phyloP scores from a whole-genome alignment of 1,284 basidiomycete genomes.

The Porphyrellus sp. region DNA sequence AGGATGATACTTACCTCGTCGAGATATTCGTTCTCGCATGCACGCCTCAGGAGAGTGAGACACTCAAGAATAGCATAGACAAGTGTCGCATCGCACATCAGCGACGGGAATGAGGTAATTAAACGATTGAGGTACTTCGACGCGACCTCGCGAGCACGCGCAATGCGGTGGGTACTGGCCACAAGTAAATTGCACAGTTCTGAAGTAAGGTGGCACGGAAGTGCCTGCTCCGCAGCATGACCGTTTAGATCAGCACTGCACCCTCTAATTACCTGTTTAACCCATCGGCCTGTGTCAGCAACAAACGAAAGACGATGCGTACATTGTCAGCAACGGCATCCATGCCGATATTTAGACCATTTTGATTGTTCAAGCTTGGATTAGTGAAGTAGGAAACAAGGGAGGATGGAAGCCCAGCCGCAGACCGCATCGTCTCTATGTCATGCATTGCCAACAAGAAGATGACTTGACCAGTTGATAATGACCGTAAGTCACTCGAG shows the following conservation, averaged over 20 bases:
- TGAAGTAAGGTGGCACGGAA: constrained; percentile 69
- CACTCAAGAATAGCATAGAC: constrained; percentile 91
- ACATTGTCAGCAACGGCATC: constrained; percentile 87
- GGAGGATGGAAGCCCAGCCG: constrained; percentile 77
- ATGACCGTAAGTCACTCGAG: constrained; percentile 68
- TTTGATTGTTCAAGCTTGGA: constrained; percentile 75
- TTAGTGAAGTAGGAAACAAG: constrained; percentile 90
- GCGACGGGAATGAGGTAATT: constrained; percentile 89
- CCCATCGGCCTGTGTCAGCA: constrained; percentile 11
- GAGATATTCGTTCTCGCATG: constrained; percentile 87
- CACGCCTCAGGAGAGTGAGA: constrained; percentile 82
- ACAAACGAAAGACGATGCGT: constrained; percentile 1
- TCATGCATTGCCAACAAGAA: constrained; percentile 88
- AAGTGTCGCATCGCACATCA: constrained; percentile 88
- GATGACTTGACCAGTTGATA: constrained; percentile 83
- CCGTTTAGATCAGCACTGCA: constrained; percentile 68
- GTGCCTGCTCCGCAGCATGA: constrained; percentile 75
- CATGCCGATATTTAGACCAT: constrained; percentile 70
- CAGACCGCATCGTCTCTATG: constrained; percentile 85
- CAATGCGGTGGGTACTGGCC: constrained; percentile 79
- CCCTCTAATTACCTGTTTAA: constrained; percentile 63
- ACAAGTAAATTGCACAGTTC: constrained; percentile 81
- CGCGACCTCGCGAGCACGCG: constrained; percentile 80
- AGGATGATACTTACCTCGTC: constrained; percentile 71
- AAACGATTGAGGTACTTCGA: constrained; percentile 82